Conservation (phyloP, 83 land plant species). For the Diphasiastrum complanatum region DNA sequence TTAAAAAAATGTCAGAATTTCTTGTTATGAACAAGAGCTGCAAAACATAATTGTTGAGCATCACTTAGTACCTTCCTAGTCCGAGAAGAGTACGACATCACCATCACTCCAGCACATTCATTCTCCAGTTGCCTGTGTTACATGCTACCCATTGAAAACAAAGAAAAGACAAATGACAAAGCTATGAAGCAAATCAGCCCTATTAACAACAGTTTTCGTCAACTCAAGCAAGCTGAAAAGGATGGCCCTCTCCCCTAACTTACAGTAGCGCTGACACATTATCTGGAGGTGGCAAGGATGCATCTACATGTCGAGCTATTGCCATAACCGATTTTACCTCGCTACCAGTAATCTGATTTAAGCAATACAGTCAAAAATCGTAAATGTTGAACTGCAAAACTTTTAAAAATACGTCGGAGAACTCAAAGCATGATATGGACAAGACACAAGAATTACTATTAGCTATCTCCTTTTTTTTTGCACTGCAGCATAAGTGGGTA, state of each 20-base stretch:
- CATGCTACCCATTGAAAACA: not conserved
- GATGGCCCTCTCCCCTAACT: slow-evolving; percentile 19
- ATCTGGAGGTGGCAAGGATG: slow-evolving; percentile 81
- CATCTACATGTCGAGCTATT: slow-evolving; percentile 66
- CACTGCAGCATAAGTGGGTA: too few relatives aligned
- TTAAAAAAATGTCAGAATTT: too few relatives aligned
- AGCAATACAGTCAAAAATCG: not conserved
- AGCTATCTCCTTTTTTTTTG: too few relatives aligned
- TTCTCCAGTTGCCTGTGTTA: slow-evolving; percentile 66
- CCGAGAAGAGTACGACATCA: slow-evolving; percentile 57
- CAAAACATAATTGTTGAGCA: not conserved
- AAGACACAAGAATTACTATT: too few relatives aligned
- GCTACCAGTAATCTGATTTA: slow-evolving; percentile 63
- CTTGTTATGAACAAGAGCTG: not conserved
- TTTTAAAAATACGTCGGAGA: too few relatives aligned
- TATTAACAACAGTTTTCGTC: too few relatives aligned
- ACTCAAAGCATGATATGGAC: too few relatives aligned
- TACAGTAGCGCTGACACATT: slow-evolving; percentile 74
- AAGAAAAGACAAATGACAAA: slow-evolving; percentile 4
- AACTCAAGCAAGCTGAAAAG: not conserved
- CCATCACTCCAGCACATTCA: slow-evolving; percentile 81
- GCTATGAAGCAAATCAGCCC: too few relatives aligned
- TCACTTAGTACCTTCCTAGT: slow-evolving; percentile 55
- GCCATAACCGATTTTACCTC: slow-evolving; percentile 69
- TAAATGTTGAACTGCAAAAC: not conserved